Evolutionary conservation across 2,329 filamentous ascomycete species (phyloP).

Genomic region (Exophiala calicioides): DNA sequence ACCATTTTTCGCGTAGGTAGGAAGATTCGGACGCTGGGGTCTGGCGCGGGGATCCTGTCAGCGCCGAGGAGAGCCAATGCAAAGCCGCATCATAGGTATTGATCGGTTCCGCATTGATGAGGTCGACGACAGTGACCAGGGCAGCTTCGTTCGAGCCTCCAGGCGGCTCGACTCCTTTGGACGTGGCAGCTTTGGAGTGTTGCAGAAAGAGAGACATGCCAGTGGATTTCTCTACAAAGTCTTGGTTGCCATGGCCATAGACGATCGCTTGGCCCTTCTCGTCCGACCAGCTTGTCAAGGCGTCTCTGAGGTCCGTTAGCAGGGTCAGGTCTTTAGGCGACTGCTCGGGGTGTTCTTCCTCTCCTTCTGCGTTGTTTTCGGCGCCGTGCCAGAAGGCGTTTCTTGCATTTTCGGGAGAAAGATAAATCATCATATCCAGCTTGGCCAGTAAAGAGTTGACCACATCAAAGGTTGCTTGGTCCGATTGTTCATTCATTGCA

Average conservation of each 20-base stretch:
- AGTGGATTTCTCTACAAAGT: constrained; percentile 50
- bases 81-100: constrained; percentile 55
- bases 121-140: constrained; percentile 44
- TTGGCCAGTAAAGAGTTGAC: constrained; percentile 55
- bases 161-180: constrained; percentile 42
- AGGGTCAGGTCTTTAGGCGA: constrained; percentile 34
- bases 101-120: constrained; percentile 50
- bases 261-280: constrained; percentile 46
- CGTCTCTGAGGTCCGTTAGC: constrained; percentile 47
- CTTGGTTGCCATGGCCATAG: constrained; percentile 52
- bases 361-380: not conserved
- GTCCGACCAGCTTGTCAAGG: constrained; percentile 48
- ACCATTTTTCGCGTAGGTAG: constrained; percentile 58
- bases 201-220: constrained; percentile 58
- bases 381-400: constrained; percentile 30
- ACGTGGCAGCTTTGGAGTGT: constrained; percentile 51
- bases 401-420: constrained; percentile 37
- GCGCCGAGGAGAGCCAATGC: constrained; percentile 54
- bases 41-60: constrained; percentile 32
- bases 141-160: constrained; percentile 42
- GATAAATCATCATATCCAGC: constrained; percentile 46
- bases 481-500: constrained; percentile 55
- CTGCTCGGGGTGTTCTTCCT: not conserved
- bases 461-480: constrained; percentile 59
- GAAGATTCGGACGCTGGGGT: constrained; percentile 40